A percentile compares a stretch with the other conserved stretches of the same genome.
Conservation (phyloP, 1,284 basidiomycete species). For the Ustilago lituana region DNA sequence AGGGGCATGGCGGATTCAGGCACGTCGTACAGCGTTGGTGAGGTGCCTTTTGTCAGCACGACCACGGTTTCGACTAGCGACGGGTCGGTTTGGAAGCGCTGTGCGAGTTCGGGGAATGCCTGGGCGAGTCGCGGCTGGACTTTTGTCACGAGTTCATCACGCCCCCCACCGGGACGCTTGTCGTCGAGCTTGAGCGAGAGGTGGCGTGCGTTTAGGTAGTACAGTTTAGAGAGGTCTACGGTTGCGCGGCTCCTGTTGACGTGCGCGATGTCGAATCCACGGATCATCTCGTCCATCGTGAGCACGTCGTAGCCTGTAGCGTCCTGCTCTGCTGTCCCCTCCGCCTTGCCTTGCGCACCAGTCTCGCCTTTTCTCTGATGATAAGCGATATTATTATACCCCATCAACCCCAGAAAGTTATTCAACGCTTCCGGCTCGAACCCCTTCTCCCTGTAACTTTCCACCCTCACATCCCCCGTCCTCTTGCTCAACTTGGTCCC, state of each 20-base stretch:
- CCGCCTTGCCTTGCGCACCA: too few species aligned
- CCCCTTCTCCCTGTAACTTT: slow-evolving; percentile 83
- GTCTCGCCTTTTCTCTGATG: slow-evolving; percentile 2
- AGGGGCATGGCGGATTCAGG: slow-evolving; percentile 22
- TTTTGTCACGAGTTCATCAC: slow-evolving; percentile 28
- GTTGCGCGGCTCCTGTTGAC: slow-evolving; percentile 61
- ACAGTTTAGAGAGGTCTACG: slow-evolving; percentile 56
- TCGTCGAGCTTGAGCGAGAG: slow-evolving; percentile 50
- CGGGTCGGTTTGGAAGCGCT: not conserved
- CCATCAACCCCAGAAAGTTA: slow-evolving; percentile 92
- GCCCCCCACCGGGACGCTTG: slow-evolving; percentile 1
- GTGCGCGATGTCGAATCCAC: slow-evolving; percentile 48
- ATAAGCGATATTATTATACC: slow-evolving; percentile 75
- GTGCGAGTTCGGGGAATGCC: slow-evolving; percentile 10
- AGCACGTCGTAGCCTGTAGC: slow-evolving; percentile 47
- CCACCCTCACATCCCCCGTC: slow-evolving; percentile 85
- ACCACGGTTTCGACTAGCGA: slow-evolving; percentile 16
- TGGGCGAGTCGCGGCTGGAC: slow-evolving; percentile 5
- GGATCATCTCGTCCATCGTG: slow-evolving; percentile 52
- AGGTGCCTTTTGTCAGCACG: slow-evolving; percentile 23
- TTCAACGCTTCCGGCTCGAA: slow-evolving; percentile 90
- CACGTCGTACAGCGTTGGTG: slow-evolving; percentile 28
- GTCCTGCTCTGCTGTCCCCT: slow-evolving; percentile 9
- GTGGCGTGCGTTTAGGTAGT: slow-evolving; percentile 60
- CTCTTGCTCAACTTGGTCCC: slow-evolving; percentile 95